Base-by-base conservation (phyloP, 1,284 basidiomycete species). In the Leccinum pachyderme region DNA sequence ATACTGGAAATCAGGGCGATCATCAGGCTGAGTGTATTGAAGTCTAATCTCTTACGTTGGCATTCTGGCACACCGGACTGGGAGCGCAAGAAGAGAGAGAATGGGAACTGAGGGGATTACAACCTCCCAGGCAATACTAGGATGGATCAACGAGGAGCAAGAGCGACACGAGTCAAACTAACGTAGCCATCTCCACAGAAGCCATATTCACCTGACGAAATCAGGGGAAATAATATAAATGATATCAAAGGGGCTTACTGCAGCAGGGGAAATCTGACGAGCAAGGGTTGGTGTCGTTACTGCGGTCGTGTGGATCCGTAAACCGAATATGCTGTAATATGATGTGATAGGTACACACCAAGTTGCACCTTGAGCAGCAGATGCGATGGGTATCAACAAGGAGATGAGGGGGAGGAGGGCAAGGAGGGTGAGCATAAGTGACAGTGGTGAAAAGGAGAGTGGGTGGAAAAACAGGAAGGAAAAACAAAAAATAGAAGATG, bases 51-150 rank as follows among this genome's bases (percentile, higher is more conserved):
- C 80, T 57, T 64, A 89, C 85, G 27, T 79, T 81, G n/a, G 74
- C 74, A 64, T 77, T 78, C 63, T 84, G 64, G 72, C 91, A 93
- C 28, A 91, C 71, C 0, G 92, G 90, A 44, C 79, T 79, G 0
- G 90, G 89, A 51, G 71, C 72, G 73, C 92, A 94, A 0, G 89
- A 90, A 50, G 72, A 72, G 37, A 87, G 72, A 5, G 78, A 67
- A 64, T 83, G 69, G 1, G 90, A 93, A 37, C 77, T 72, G 44
- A 91, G 77, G 8, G 91, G 89, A 64, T 93, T 83, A 72, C 92
- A 94, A 9, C 91, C 91, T 44, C 88, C 89, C 28, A 91, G 74
- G 65, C 91, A 93, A 70, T 84, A 91, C 83, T 87, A 61, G 27
- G 29, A 22, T 27, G 28, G 22, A 47, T 63, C 28, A 61, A 53